Evolutionary conservation across 2,329 filamentous ascomycete species (phyloP).

Genomic region (Podosphaera leucotricha): DNA sequence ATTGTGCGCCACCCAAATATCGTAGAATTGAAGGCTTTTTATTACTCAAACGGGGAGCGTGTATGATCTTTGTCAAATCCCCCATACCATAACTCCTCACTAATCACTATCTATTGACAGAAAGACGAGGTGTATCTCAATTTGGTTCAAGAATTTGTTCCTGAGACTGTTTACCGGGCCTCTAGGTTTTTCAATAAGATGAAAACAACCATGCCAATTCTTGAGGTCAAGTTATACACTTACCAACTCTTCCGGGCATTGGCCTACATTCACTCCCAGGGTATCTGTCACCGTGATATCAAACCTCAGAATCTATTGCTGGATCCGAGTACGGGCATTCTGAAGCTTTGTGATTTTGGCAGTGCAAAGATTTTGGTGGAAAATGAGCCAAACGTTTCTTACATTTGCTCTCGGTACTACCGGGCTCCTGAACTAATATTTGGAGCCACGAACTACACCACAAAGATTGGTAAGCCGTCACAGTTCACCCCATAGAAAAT

Average conservation of each 20-base stretch:
- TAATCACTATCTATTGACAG: conserved; percentile 21
- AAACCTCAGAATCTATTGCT: conserved; percentile 95
- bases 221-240: conserved; percentile 98
- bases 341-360: conserved; percentile 97
- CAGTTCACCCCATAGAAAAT: neutral
- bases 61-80: conserved; percentile 30
- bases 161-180: conserved; percentile 92
- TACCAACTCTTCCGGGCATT: conserved; percentile 97
- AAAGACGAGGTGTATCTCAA: conserved; percentile 99
- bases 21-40: conserved; percentile 96
- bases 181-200: conserved; percentile 99
- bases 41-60: conserved; percentile 96
- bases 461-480: conserved; percentile 70
- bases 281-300: conserved; percentile 97
- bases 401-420: conserved; percentile 99
- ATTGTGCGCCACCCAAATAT: conserved; percentile 98
- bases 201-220: conserved; percentile 97
- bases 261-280: conserved; percentile 97
- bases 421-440: conserved; percentile 95
- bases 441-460: conserved; percentile 96
- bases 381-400: conserved; percentile 97
- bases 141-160: conserved; percentile 90
- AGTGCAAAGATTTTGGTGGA: conserved; percentile 97
- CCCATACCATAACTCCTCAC: neutral
- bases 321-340: conserved; percentile 69